phyloP scores from a whole-genome alignment of 1,284 basidiomycete genomes.

The Cryptococcus deneoformans region DNA sequence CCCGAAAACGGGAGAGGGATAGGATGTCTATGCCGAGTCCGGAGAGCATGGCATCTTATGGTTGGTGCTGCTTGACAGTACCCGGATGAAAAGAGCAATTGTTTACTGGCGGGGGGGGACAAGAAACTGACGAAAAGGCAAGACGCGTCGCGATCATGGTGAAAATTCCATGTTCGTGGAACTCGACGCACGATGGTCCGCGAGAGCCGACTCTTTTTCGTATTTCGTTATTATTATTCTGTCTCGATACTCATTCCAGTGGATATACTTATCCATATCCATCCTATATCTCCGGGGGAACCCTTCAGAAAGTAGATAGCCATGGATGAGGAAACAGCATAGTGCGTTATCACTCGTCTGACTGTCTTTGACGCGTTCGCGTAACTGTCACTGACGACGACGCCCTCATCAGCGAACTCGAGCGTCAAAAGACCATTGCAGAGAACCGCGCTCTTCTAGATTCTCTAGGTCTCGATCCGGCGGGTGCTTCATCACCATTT shows the following conservation, averaged over 20 bases:
- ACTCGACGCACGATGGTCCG: too few relatives aligned
- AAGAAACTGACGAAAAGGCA: too few relatives aligned
- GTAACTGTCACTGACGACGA: too few relatives aligned
- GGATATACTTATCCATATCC: too few relatives aligned
- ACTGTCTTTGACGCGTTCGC: not conserved
- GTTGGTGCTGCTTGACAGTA: too few relatives aligned
- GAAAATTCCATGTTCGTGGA: too few relatives aligned
- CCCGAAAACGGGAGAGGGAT: slow-evolving; percentile 62
- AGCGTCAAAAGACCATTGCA: slow-evolving; percentile 49
- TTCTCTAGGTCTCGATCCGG: slow-evolving; percentile 46
- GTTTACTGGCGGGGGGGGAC: too few relatives aligned
- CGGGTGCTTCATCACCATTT: not conserved
- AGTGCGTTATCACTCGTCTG: slow-evolving; percentile 18
- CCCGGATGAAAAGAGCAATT: not conserved
- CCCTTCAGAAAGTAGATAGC: not conserved
- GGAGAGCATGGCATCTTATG: slow-evolving; percentile 52
- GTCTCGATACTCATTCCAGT: too few relatives aligned
- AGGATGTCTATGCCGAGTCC: slow-evolving; percentile 78
- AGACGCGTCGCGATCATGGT: too few relatives aligned
- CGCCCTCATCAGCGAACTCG: slow-evolving; percentile 45
- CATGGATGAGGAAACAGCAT: slow-evolving; percentile 39
- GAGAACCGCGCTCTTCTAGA: slow-evolving; percentile 48
- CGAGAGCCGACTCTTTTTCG: too few relatives aligned
- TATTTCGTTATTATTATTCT: too few relatives aligned
- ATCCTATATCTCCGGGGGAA: not conserved